Percentiles rank a stretch among this genome's conserved stretches.
Evolutionary conservation across 257 asterid species (phyloP).

Genomic region (Solanum rostratum): DNA sequence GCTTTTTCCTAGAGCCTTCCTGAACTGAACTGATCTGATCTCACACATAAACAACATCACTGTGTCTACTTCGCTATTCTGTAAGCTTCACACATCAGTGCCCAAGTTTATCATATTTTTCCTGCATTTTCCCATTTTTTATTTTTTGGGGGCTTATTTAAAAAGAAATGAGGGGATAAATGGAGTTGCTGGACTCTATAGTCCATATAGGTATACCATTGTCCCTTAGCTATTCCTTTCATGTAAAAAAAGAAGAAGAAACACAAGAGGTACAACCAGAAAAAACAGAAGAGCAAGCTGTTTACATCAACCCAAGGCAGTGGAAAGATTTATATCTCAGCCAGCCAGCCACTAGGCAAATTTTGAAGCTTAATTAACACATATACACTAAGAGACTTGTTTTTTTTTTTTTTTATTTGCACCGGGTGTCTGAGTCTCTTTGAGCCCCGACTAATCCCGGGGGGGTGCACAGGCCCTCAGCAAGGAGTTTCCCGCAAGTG

Average conservation of each 20-base stretch:
- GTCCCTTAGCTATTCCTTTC: background rate
- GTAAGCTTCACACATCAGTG: background rate
- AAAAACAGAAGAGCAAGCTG: background rate
- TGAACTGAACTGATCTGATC: background rate
- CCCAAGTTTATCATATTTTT: background rate
- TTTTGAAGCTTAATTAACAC: background rate
- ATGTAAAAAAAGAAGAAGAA: background rate
- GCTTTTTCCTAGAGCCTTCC: background rate
- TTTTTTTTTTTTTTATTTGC: background rate
- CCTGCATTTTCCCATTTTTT: background rate
- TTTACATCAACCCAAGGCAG: background rate
- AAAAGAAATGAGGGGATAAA: background rate
- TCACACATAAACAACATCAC: background rate
- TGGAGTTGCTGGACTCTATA: background rate
- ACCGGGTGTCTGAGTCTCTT: too few relatives aligned
- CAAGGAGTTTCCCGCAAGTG: too few relatives aligned
- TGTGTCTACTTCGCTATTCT: background rate
- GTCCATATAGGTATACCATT: background rate
- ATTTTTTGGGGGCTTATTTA: background rate
- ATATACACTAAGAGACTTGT: background rate
- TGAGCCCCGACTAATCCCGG: too few relatives aligned
- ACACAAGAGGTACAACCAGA: background rate
- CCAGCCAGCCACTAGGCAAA: background rate
- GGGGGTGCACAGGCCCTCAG: too few relatives aligned
- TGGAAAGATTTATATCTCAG: background rate